Conservation (phyloP, 306 rosid species). For the Potentilla sterilis region DNA sequence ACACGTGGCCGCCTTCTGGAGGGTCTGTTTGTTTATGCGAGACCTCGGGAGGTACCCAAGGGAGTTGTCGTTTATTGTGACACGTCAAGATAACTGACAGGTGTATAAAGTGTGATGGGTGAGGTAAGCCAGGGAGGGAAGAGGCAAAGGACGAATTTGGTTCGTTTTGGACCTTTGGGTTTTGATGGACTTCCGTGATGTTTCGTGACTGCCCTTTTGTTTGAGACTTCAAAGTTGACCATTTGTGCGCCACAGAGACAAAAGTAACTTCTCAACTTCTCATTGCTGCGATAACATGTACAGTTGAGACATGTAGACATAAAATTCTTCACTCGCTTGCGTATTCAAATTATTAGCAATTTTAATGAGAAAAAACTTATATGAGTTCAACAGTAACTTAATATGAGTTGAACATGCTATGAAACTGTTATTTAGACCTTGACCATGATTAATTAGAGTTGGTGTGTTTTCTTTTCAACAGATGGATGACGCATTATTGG, state of each 20-base stretch:
- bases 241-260: background rate
- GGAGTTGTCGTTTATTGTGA: background rate
- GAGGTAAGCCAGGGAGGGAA: background rate
- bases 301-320: too few species aligned
- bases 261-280: too few species aligned
- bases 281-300: too few species aligned
- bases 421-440: background rate
- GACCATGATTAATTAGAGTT: background rate
- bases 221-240: background rate
- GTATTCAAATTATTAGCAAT: too few species aligned
- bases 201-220: background rate
- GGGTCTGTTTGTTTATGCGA: slow-evolving; percentile 16
- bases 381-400: too few species aligned
- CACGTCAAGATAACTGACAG: background rate
- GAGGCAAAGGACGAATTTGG: background rate
- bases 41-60: background rate
- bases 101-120: background rate
- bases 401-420: too few species aligned
- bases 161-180: background rate
- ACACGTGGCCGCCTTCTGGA: background rate
- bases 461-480: background rate
- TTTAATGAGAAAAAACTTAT: too few species aligned
- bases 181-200: background rate
- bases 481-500: background rate
- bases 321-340: too few species aligned